phyloP scores from a whole-genome alignment of 1,139 yeast species.

The Debaryomyces fabryi region DNA sequence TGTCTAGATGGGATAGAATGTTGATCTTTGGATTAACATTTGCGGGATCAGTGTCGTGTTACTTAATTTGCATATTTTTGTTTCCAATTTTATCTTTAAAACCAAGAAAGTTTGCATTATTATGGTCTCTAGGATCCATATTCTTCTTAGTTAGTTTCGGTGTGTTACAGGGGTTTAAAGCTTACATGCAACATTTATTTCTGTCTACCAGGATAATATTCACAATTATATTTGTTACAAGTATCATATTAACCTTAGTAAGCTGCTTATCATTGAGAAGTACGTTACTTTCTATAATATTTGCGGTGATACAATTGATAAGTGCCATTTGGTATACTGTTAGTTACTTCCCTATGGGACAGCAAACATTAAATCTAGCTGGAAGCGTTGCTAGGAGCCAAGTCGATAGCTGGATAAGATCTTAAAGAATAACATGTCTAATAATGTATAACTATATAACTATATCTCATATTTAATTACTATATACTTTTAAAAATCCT shows the following conservation, averaged over 20 bases:
- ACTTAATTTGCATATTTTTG: slow-evolving; percentile 54
- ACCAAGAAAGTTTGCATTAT: slow-evolving; percentile 60
- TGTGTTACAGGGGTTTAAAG: slow-evolving; percentile 54
- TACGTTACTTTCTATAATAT: slow-evolving; percentile 51
- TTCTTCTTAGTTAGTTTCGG: slow-evolving; percentile 61
- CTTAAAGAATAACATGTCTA: slow-evolving; percentile 20
- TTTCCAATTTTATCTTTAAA: slow-evolving; percentile 58
- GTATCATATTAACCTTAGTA: slow-evolving; percentile 53
- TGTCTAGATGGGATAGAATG: slow-evolving; percentile 63
- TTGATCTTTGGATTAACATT: slow-evolving; percentile 57
- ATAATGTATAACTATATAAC: background rate
- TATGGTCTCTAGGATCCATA: slow-evolving; percentile 65
- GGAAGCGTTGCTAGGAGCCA: slow-evolving; percentile 58
- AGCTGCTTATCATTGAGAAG: slow-evolving; percentile 50
- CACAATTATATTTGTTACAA: slow-evolving; percentile 49
- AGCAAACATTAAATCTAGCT: slow-evolving; percentile 56
- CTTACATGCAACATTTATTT: slow-evolving; percentile 51
- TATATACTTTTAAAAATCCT: slow-evolving; percentile 16
- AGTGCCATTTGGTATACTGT: slow-evolving; percentile 60
- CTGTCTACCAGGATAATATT: slow-evolving; percentile 55
- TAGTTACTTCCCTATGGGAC: slow-evolving; percentile 66
- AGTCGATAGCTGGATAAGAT: slow-evolving; percentile 60
- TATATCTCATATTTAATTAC: slow-evolving; percentile 9
- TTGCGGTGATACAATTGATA: slow-evolving; percentile 53
- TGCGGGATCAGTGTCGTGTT: slow-evolving; percentile 57